Base-by-base conservation (phyloP, 2,329 filamentous ascomycete species). In the Reticulascus tulasneorum region DNA sequence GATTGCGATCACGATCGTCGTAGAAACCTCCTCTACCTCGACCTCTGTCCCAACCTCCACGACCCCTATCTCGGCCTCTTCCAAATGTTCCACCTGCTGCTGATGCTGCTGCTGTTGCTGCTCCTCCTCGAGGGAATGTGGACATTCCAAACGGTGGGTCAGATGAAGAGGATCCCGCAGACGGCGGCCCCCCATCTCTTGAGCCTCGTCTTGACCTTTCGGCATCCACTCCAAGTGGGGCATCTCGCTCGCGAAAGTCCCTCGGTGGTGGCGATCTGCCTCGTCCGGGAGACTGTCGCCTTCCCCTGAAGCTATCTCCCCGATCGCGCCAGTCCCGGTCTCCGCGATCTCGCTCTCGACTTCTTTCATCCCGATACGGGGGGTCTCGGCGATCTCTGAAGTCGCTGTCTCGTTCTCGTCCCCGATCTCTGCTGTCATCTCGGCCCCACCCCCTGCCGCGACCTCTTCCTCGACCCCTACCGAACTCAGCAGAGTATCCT, bases 91-190 rank as follows among this genome's bases (percentile, higher is more conserved):
- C n/a, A n/a, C n/a, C n/a, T n/a, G n/a, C n/a, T n/a, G n/a, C n/a
- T n/a, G n/a, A n/a, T n/a, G n/a, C n/a, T n/a, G n/a, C n/a, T n/a
- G n/a, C n/a, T n/a, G n/a, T n/a, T n/a, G n/a, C n/a, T n/a, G n/a
- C n/a, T n/a, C 74, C 74, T 20, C 73, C 71, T 15, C 79, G 75
- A 9, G 74, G 73, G 67, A n/a, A n/a, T n/a, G n/a, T n/a, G 8
- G 67, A 59, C 42, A 61, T 52, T 13, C 69, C 73, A 38, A 82
- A 81, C 2, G 75, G 69, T 10, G 77, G 72, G 44, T 89, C 84
- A 0, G 84, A 85, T 16, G 78, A 79, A 9, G 78, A 79, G 4
- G 84, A 86, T 5, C 81, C 81, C 13, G 81, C 82, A 2, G 83
- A 85, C 16, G 79, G 73, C 9, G 84, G 83, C 0, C 84, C 64